A percentile compares a stretch with the other conserved stretches of the same genome.
Evolutionary conservation across 2,329 filamentous ascomycete species (phyloP).

Genomic region (Claviceps cyperi): DNA sequence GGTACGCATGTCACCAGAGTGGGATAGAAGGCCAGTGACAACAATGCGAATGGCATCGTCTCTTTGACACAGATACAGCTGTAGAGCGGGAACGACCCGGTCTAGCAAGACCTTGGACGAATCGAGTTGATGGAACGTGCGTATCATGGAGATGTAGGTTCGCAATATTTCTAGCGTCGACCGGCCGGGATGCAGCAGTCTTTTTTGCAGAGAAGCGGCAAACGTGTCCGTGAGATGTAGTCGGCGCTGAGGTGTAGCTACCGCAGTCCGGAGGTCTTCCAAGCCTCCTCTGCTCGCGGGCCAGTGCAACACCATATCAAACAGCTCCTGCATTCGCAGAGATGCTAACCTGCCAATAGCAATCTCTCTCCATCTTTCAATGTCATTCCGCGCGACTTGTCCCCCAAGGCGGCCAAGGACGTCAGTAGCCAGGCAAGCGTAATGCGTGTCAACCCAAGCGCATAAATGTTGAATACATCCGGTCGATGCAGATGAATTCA

Average conservation of each 20-base stretch:
- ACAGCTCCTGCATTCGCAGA: conserved; percentile 56
- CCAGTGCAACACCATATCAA: conserved; percentile 68
- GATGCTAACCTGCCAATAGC: conserved; percentile 53
- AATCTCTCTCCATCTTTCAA: conserved; percentile 57
- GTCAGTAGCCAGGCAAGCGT: conserved; percentile 48
- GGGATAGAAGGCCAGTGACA: conserved; percentile 57
- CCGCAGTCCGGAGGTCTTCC: conserved; percentile 56
- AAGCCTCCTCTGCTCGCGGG: conserved; percentile 56
- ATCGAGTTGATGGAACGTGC: conserved; percentile 60
- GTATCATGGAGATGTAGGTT: conserved; percentile 67
- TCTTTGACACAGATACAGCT: conserved; percentile 60
- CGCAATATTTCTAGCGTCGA: conserved; percentile 64
- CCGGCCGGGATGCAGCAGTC: conserved; percentile 59
- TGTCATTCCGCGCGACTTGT: conserved; percentile 36
- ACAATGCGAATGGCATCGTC: conserved; percentile 69
- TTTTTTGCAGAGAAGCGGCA: conserved; percentile 46
- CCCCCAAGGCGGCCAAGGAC: conserved; percentile 36
- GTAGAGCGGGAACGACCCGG: conserved; percentile 57
- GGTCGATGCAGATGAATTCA: background rate
- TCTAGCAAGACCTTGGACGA: conserved; percentile 65
- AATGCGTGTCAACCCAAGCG: conserved; percentile 54
- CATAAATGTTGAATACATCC: conserved; percentile 45
- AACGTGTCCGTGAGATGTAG: conserved; percentile 58
- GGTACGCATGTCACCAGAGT: conserved; percentile 37
- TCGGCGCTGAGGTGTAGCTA: conserved; percentile 54